A percentile compares a stretch with the other conserved stretches of the same genome.
Evolutionary conservation across 352 stramenopile genomes (phyloP).

Genomic region (Globisporangium cederbergense): DNA sequence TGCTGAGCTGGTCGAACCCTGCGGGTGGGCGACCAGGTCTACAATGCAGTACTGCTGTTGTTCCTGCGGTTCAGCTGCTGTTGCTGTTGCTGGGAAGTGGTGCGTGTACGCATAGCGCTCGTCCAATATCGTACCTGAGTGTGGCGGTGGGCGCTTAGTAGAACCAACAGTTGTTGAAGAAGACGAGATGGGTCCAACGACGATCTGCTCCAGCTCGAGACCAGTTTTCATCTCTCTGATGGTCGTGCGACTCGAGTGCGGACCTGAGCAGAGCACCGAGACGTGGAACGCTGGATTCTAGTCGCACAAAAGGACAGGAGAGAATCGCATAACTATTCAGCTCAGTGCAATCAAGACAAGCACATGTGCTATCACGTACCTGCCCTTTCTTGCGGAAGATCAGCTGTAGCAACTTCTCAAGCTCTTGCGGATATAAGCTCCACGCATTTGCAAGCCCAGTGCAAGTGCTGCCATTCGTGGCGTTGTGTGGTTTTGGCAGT

Average conservation of each 20-base stretch:
- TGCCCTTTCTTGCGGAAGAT: conserved; percentile 32
- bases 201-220: conserved; percentile 43
- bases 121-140: conserved; percentile 12
- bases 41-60: conserved; percentile 39
- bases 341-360: neutral
- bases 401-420: conserved; percentile 29
- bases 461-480: neutral
- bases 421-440: conserved; percentile 39
- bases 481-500: neutral
- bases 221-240: conserved; percentile 29
- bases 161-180: conserved; percentile 14
- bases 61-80: conserved; percentile 1
- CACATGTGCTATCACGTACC: conserved; percentile 15
- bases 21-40: conserved; percentile 44
- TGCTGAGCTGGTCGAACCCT: conserved; percentile 26
- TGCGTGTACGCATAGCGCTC: conserved; percentile 21
- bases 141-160: neutral
- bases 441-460: conserved; percentile 19
- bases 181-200: conserved; percentile 38
- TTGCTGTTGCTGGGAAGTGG: conserved; percentile 19
- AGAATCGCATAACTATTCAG: too few species aligned
- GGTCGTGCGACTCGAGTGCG: conserved; percentile 25
- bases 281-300: conserved; percentile 38
- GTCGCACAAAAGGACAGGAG: neutral
- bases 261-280: conserved; percentile 39